A percentile compares a stretch with the other conserved stretches of the same genome.
Conservation (phyloP, 2,329 filamentous ascomycete genomes). For the Orbilia blumenaviensis region DNA sequence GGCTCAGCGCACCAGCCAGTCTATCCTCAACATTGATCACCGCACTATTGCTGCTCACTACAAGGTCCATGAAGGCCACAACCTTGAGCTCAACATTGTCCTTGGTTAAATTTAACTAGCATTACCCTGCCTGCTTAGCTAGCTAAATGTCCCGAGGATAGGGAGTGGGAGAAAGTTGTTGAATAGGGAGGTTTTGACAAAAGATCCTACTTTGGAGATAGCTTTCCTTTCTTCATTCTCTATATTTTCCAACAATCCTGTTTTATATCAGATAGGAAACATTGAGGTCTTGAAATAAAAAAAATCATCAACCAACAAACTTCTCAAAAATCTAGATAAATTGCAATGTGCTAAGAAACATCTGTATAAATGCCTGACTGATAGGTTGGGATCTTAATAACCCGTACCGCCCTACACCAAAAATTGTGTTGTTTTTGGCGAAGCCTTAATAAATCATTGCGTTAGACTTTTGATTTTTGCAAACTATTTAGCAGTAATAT, state of each 20-base stretch:
- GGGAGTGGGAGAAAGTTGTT: not conserved
- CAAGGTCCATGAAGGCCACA: conserved; percentile 20
- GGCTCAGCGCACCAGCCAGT: conserved; percentile 14
- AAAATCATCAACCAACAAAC: conserved; percentile 4
- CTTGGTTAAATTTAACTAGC: conserved; percentile 25
- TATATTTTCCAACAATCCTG: not conserved
- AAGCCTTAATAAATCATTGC: no score
- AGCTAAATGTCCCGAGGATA: not conserved
- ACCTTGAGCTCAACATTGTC: conserved; percentile 27
- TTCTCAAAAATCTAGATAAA: no score
- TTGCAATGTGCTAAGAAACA: no score
- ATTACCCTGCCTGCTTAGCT: no score
- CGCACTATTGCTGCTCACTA: conserved; percentile 9
- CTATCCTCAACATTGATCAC: not conserved
- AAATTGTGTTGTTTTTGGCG: no score
- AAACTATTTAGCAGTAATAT: no score
- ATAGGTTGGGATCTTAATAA: no score
- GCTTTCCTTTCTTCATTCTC: not conserved
- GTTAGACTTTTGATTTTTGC: no score
- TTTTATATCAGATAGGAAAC: conserved; percentile 1
- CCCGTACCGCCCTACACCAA: no score
- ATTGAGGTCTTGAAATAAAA: conserved; percentile 12
- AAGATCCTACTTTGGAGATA: not conserved
- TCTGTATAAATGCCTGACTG: no score
- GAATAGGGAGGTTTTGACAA: not conserved